phyloP scores from a whole-genome alignment of 2,329 filamentous ascomycete species.

The Sarocladium kiliense region DNA sequence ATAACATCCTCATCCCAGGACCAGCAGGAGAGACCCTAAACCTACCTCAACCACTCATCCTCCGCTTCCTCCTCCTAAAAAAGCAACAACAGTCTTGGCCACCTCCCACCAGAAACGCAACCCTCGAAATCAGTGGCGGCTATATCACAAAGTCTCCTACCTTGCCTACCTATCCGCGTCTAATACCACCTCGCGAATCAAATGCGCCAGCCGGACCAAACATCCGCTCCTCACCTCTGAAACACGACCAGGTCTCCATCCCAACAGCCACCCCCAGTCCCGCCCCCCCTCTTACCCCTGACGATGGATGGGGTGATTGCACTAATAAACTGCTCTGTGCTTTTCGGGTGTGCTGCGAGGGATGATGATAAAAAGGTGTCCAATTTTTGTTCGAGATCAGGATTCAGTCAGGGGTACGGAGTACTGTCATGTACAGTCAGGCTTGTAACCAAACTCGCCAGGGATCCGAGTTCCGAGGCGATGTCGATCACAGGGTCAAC shows the following conservation, averaged over 20 bases:
- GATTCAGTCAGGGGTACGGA: no score
- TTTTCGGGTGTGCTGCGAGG: no score
- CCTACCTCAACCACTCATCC: not conserved
- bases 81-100: not conserved
- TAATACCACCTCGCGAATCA: not conserved
- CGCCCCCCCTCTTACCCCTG: not conserved
- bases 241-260: slow-evolving; percentile 1
- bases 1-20: no score
- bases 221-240: slow-evolving; percentile 2
- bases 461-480: not conserved
- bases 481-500: not conserved
- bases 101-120: not conserved
- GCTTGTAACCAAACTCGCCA: no score
- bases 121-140: not conserved
- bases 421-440: no score
- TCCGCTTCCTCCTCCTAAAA: not conserved
- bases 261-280: not conserved
- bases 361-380: no score
- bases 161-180: no score
- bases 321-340: no score
- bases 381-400: no score
- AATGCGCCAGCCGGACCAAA: not conserved
- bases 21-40: not conserved
- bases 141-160: no score
- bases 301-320: not conserved